Evolutionary conservation across 148 eudicot genomes (phyloP).

Genomic region (Cornus kousa): DNA sequence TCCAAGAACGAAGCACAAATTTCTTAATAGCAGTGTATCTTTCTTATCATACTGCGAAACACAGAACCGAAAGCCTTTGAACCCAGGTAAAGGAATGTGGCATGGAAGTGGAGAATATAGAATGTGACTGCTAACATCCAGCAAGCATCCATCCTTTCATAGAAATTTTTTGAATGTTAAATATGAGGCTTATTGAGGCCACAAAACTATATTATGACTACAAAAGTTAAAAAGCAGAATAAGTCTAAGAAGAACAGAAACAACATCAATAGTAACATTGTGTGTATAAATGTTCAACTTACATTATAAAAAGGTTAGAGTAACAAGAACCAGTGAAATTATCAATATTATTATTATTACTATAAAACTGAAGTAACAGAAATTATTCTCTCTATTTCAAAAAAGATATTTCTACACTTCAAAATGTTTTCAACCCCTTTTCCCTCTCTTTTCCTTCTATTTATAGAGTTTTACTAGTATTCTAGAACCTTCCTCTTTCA

Average conservation of each 20-base stretch:
- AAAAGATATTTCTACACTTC: too few relatives aligned
- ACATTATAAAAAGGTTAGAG: background rate
- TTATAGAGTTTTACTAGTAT: too few relatives aligned
- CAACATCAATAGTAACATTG: background rate
- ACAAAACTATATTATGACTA: background rate
- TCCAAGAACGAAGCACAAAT: conserved; percentile 85
- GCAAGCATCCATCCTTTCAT: conserved; percentile 67
- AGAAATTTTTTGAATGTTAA: background rate
- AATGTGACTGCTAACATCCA: conserved; percentile 78
- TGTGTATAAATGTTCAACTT: background rate
- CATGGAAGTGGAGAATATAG: conserved; percentile 94
- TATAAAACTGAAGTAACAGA: too few relatives aligned
- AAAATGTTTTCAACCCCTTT: too few relatives aligned
- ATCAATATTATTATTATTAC: background rate
- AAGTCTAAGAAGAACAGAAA: background rate
- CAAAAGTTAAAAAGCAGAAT: background rate
- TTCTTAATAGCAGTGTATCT: conserved; percentile 74
- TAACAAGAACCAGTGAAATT: background rate
- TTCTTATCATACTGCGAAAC: conserved; percentile 80
- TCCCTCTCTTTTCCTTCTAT: too few relatives aligned
- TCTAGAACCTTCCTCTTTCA: too few relatives aligned
- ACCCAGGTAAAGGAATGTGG: conserved; percentile 80
- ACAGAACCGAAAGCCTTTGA: conserved; percentile 58
- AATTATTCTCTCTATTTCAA: too few relatives aligned
- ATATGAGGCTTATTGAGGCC: background rate